A percentile compares a stretch with the other conserved stretches of the same genome.
Conservation (phyloP, 345 rosid genomes). For the Eucalyptus urophylla region DNA sequence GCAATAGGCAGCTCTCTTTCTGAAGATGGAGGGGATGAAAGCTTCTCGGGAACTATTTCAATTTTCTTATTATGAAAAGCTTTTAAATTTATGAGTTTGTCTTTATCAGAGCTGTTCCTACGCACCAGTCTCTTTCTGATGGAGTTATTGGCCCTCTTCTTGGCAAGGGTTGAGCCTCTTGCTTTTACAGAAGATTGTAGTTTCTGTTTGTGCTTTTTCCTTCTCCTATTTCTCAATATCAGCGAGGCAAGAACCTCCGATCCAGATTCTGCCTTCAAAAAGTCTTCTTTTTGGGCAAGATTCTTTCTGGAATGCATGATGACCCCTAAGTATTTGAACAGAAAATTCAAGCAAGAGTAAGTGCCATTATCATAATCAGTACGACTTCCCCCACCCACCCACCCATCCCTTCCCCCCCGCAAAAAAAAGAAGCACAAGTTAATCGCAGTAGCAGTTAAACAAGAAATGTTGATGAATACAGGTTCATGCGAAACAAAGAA, state of each 20-base stretch:
- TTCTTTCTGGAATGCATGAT: slow-evolving; percentile 21
- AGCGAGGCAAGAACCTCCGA: slow-evolving; percentile 37
- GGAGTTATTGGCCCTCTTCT: slow-evolving; percentile 2
- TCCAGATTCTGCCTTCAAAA: slow-evolving; percentile 6
- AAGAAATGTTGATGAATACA: not conserved
- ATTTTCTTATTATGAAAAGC: not conserved
- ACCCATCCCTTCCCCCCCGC: not conserved
- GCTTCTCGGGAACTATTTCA: slow-evolving; percentile 13
- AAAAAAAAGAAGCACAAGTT: not conserved
- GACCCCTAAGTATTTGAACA: slow-evolving; percentile 2
- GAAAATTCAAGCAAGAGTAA: not conserved
- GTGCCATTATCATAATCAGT: not conserved
- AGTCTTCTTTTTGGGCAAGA: slow-evolving; percentile 5
- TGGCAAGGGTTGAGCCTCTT: slow-evolving; percentile 2
- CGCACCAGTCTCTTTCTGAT: slow-evolving; percentile 3
- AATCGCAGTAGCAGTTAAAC: not conserved
- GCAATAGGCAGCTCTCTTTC: not conserved
- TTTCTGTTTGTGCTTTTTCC: slow-evolving; percentile 6
- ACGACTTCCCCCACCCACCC: not conserved
- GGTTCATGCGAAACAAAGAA: not conserved
- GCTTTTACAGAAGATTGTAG: slow-evolving; percentile 10
- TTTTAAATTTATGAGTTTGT: not conserved
- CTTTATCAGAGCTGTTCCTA: not conserved
- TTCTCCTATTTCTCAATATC: slow-evolving; percentile 11
- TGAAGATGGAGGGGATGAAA: not conserved